Evolutionary conservation across 2,329 filamentous ascomycete genomes (phyloP), one percentile per base, ranked within the genome.

Genomic region (Sporothrix humicola): DNA sequence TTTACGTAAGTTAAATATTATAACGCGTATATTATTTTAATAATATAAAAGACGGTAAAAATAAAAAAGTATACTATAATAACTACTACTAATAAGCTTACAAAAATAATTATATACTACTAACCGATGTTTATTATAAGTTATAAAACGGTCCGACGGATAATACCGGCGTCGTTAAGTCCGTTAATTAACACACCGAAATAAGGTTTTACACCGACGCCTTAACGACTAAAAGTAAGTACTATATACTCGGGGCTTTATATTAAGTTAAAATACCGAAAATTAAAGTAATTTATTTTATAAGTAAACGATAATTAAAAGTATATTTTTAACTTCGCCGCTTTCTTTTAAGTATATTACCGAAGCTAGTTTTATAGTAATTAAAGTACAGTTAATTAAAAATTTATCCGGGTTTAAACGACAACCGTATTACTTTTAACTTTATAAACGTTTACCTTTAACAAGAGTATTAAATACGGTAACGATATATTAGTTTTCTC

Each of bases 131-230:
- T 10, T 8, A 61, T 61, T 17, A 31, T 61, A 15, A 61, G 58
- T 6, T 61, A 61, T 61, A 17, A 31, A 12, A 31, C 31, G 58
- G 58, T 61, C 31, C 58, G 58, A 61, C 58, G 58, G 58, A 42
- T 23, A 42, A 42, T 61, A 5, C 26, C 1, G 58, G n/a, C 26
- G 26, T 61, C 26, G 13, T 61, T 23, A n/a, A 23, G 44, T 61
- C 58, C 58, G 58, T 15, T 61, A 5, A 31, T 31, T 12, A 61
- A 31, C 26, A 61, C 58, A 31, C 26, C 31, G 12, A 61, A 15
- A 61, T 61, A 61, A 61, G 58, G 58, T 61, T 12, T 2, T 61
- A 8, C 58, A 61, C 58, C 26, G 26, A 31, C 15, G 58, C 26
- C 58, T 3, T 7, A 61, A 23, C 58, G 23, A 61, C 58, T 5